Evolutionary conservation across 208 protist genomes (phyloP), one percentile per base, ranked within the genome.

Genomic region (Naegleria fowleri): DNA sequence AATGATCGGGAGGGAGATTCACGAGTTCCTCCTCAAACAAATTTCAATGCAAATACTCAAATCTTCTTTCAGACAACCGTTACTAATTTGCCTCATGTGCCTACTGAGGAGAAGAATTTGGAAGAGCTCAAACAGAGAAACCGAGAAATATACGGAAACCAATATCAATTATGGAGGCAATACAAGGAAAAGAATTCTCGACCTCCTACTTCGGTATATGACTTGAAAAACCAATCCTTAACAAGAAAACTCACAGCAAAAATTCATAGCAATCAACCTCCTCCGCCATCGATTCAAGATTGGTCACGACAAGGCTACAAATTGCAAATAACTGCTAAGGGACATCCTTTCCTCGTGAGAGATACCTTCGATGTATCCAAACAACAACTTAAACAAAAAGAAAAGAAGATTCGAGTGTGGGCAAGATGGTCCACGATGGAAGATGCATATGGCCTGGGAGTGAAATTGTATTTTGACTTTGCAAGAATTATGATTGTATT

Each of bases 401-500:
- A 67, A 29, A 67, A 67, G 22, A 67, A 67, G 55, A 15, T 67
- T 67, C 11, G 55, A 29, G 11, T 67, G 4, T 67, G 11, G 19
- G 11, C 19, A 5, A 86, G n/a, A 48, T 86, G 83, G 83, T 43
- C 36, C 1, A 16, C 29, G 0, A 40, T 86, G 5, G 83, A 86
- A 86, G 16, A 48, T 5, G 40, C 11, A 0, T 48, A 48, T 33
- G 83, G 83, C 22, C 41, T 86, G 0, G 40, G 83, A 13, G n/a
- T 86, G 29, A 40, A 86, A 40, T 29, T 86, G 5, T 86, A 86
- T 86, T 86, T 86, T 86, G 40, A 86, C 36, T 86, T 86, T 86
- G 40, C 40, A 19, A 86, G 40, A 48, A 19, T 86, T 9, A n/a
- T 86, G 40, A 86, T 86, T 51, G 83, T 48, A 1, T 40, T 86